Evolutionary conservation across 768 basidiomycete genomes (phyloP).

Genomic region (Baorangia bicolor): DNA sequence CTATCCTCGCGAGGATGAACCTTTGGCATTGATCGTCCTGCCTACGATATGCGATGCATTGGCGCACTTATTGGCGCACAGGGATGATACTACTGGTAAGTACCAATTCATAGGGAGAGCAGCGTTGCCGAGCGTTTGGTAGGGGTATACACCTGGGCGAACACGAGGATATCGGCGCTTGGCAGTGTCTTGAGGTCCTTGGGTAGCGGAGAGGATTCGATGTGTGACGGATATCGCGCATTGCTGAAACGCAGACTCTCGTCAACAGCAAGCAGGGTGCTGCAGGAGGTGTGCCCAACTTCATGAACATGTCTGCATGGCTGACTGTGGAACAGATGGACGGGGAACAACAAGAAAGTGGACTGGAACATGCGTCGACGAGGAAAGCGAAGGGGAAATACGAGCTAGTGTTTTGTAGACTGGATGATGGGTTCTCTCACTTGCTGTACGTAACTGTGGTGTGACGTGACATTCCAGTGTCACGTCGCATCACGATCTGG

Average conservation of each 20-base stretch:
- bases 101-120: not conserved
- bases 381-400: not conserved
- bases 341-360: not conserved
- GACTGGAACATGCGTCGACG: too few relatives aligned
- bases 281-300: slow-evolving; percentile 27
- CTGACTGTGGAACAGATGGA: slow-evolving; percentile 10
- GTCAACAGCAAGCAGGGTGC: slow-evolving; percentile 22
- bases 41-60: slow-evolving; percentile 53
- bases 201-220: slow-evolving; percentile 9
- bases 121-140: not conserved
- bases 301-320: not conserved
- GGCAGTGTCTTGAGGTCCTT: slow-evolving; percentile 38
- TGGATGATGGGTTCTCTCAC: slow-evolving; percentile 10
- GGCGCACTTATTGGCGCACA: slow-evolving; percentile 34
- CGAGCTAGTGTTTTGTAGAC: slow-evolving; percentile 25
- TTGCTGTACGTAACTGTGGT: slow-evolving; percentile 18
- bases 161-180: slow-evolving; percentile 52
- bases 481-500: slow-evolving; percentile 10
- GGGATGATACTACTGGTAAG: slow-evolving; percentile 30
- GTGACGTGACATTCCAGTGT: slow-evolving; percentile 26
- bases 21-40: slow-evolving; percentile 49
- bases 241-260: slow-evolving; percentile 35
- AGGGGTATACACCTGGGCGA: slow-evolving; percentile 11
- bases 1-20: slow-evolving; percentile 46
- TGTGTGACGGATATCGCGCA: slow-evolving; percentile 23